A percentile compares a stretch with the other conserved stretches of the same genome.
Evolutionary conservation across 257 asterid genomes (phyloP).

Genomic region (Coffea eugenioides): DNA sequence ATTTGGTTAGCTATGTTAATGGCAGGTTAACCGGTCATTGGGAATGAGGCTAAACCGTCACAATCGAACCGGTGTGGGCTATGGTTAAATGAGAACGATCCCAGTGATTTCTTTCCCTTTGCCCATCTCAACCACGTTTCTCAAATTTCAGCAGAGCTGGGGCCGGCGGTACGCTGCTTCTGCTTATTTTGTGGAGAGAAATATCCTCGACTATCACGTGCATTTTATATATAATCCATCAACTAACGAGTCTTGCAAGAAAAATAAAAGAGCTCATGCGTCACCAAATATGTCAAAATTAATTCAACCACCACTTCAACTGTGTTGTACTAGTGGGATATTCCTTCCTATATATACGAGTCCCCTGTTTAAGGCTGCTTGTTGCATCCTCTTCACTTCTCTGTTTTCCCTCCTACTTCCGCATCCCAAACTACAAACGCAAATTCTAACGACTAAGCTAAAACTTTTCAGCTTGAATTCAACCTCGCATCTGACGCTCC

Average conservation of each 20-base stretch:
- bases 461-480: background rate
- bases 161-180: slow-evolving; percentile 7
- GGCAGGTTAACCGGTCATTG: slow-evolving; percentile 11
- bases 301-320: background rate
- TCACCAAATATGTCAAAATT: slow-evolving; percentile 25
- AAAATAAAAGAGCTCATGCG: slow-evolving; percentile 21
- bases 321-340: background rate
- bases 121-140: slow-evolving; percentile 54
- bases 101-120: slow-evolving; percentile 15
- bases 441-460: background rate
- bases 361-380: slow-evolving; percentile 1
- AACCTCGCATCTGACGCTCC: background rate
- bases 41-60: slow-evolving; percentile 8
- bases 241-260: slow-evolving; percentile 10
- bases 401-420: background rate
- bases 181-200: slow-evolving; percentile 26
- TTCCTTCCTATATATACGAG: slow-evolving; percentile 34
- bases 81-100: slow-evolving; percentile 11
- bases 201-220: slow-evolving; percentile 63
- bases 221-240: slow-evolving; percentile 22
- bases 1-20: background rate
- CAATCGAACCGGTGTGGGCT: slow-evolving; percentile 19
- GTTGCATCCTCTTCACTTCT: background rate
- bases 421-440: too few relatives aligned
- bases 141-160: background rate